A percentile compares a stretch with the other conserved stretches of the same genome.
Evolutionary conservation across 495 filamentous ascomycete species (phyloP).

Genomic region (Penicillium daleae): DNA sequence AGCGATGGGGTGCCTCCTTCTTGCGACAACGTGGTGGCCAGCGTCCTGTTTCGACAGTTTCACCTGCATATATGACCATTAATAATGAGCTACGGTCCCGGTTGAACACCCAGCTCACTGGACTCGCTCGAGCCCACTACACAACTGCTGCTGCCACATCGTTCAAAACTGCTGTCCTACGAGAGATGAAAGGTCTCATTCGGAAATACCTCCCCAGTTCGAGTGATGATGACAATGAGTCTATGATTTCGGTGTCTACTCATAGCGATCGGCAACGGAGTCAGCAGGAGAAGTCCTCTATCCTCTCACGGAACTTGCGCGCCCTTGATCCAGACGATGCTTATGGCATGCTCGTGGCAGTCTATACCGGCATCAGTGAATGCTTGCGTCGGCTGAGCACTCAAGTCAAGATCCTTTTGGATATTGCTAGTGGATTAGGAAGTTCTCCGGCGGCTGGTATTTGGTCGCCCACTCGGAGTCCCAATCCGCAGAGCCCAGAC

Average conservation of each 20-base stretch:
- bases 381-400: constrained; percentile 80
- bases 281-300: constrained; percentile 86
- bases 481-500: constrained; percentile 40
- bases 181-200: constrained; percentile 87
- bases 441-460: constrained; percentile 31
- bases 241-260: constrained; percentile 84
- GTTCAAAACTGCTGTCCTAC: constrained; percentile 83
- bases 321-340: constrained; percentile 82
- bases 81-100: constrained; percentile 68
- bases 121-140: constrained; percentile 77
- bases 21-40: constrained; percentile 68
- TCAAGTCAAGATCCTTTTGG: constrained; percentile 93
- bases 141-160: constrained; percentile 78
- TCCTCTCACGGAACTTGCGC: constrained; percentile 88
- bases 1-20: constrained; percentile 71
- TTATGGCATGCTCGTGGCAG: constrained; percentile 78
- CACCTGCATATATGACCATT: constrained; percentile 74
- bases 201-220: constrained; percentile 85
- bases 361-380: constrained; percentile 88
- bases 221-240: constrained; percentile 91
- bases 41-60: constrained; percentile 63
- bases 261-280: constrained; percentile 69
- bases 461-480: constrained; percentile 54
- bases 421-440: constrained; percentile 82
- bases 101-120: constrained; percentile 69